phyloP scores from a whole-genome alignment of 2,329 filamentous ascomycete species.

The Proliferodiscus dingleyae region DNA sequence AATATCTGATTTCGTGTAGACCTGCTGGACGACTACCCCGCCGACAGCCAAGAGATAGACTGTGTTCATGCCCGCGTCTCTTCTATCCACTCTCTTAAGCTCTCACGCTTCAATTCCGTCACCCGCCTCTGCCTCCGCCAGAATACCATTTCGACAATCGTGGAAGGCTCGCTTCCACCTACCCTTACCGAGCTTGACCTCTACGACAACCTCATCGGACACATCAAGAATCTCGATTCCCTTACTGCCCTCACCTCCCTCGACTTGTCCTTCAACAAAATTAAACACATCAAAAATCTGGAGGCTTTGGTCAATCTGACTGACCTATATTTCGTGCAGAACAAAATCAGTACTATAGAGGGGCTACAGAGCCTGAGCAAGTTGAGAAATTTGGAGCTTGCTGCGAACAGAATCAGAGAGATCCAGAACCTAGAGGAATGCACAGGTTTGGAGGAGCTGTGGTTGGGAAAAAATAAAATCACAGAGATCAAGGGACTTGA shows the following conservation, averaged over 20 bases:
- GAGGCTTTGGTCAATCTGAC: conserved; percentile 70
- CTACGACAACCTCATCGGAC: conserved; percentile 91
- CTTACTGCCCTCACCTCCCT: conserved; percentile 72
- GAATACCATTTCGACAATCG: conserved; percentile 78
- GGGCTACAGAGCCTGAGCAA: conserved; percentile 69
- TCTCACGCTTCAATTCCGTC: conserved; percentile 77
- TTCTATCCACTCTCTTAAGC: conserved; percentile 70
- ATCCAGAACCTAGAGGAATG: conserved; percentile 80
- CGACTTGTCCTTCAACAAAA: conserved; percentile 97
- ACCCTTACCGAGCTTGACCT: conserved; percentile 82
- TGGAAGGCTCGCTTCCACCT: conserved; percentile 60
- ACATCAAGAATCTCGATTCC: conserved; percentile 77
- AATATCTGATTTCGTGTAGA: too few relatives aligned
- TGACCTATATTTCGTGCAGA: conserved; percentile 89
- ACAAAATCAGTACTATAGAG: conserved; percentile 87
- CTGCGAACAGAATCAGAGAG: conserved; percentile 84
- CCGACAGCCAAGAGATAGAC: conserved; percentile 72
- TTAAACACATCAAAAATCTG: conserved; percentile 94
- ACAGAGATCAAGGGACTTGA: conserved; percentile 72
- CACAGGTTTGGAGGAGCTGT: conserved; percentile 76
- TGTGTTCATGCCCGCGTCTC: conserved; percentile 81
- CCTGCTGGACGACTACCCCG: conserved; percentile 55
- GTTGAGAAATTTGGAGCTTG: conserved; percentile 81
- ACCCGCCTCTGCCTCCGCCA: conserved; percentile 83
- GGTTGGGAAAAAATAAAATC: conserved; percentile 97